Evolutionary conservation across 2,329 filamentous ascomycete species (phyloP).

Genomic region (Colletotrichum shisoi): DNA sequence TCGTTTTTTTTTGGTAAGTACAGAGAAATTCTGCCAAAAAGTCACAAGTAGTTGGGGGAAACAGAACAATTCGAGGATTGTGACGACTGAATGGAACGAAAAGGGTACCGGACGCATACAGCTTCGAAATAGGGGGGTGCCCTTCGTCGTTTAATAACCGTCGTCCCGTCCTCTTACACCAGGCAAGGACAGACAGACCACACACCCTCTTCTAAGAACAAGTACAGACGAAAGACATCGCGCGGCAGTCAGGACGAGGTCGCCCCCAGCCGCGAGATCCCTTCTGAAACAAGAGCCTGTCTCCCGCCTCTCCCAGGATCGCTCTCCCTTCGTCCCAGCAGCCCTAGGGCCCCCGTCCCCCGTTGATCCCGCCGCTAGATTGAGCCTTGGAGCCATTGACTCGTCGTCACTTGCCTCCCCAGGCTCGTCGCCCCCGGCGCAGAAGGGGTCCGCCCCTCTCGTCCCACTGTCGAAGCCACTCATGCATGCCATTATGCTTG

Average conservation of each 20-base stretch:
- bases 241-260: conserved; percentile 30
- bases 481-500: conserved; percentile 39
- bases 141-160: conserved; percentile 16
- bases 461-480: conserved; percentile 34
- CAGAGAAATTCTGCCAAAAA: neutral
- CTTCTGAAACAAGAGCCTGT: conserved; percentile 39
- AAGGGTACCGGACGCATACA: neutral
- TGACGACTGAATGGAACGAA: neutral
- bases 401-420: conserved; percentile 21
- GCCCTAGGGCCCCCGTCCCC: conserved; percentile 10
- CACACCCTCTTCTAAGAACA: conserved; percentile 1
- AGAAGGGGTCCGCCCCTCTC: conserved; percentile 24
- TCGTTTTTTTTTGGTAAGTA: neutral
- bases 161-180: conserved; percentile 1
- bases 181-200: neutral
- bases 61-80: conserved; percentile 6
- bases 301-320: conserved; percentile 33
- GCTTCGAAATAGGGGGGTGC: neutral
- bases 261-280: conserved; percentile 27
- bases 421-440: conserved; percentile 11
- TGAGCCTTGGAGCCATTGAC: conserved; percentile 9
- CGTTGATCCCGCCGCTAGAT: conserved; percentile 33
- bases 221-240: conserved; percentile 36
- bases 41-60: neutral
- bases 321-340: conserved; percentile 21